Percentiles rank a stretch among this genome's conserved stretches.
These are phyloP conservation scores for Cercophora scortea DNA, from an alignment of 495 filamentous ascomycete genomes.

Conservation along the genomic window DNA sequence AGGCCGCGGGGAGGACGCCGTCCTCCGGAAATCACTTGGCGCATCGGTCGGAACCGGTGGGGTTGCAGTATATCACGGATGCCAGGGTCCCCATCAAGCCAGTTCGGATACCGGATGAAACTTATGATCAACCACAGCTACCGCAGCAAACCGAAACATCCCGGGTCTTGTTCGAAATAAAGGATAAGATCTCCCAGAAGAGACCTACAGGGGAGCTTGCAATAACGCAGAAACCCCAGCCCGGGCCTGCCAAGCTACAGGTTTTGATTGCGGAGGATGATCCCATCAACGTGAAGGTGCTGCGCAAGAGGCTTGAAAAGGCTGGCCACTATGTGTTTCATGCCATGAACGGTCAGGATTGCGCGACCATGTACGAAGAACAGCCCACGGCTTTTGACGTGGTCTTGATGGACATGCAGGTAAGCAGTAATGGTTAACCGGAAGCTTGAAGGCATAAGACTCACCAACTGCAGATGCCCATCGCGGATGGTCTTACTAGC, in stretches of 20 bases:
- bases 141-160: constrained; percentile 14
- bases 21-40: neutral
- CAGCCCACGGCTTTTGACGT: constrained; percentile 60
- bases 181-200: neutral
- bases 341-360: constrained; percentile 83
- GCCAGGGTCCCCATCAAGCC: constrained; percentile 31
- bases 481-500: constrained; percentile 78
- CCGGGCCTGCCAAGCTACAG: constrained; percentile 34
- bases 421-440: constrained; percentile 23
- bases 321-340: constrained; percentile 63
- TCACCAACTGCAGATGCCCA: constrained; percentile 64
- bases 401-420: constrained; percentile 96
- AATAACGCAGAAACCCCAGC: neutral
- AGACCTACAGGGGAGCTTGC: neutral
- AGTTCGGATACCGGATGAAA: constrained; percentile 32
- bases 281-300: constrained; percentile 82
- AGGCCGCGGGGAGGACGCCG: neutral
- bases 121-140: constrained; percentile 11
- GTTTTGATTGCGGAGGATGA: constrained; percentile 90
- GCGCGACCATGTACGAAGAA: constrained; percentile 59
- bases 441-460: no score
- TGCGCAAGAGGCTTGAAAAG: constrained; percentile 78
- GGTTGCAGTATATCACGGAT: constrained; percentile 23
- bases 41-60: constrained; percentile 1
- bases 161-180: constrained; percentile 28